Evolutionary conservation across 2,329 filamentous ascomycete genomes (phyloP), one percentile per base, ranked within the genome.

Genomic region (Trichophyton rubrum): DNA sequence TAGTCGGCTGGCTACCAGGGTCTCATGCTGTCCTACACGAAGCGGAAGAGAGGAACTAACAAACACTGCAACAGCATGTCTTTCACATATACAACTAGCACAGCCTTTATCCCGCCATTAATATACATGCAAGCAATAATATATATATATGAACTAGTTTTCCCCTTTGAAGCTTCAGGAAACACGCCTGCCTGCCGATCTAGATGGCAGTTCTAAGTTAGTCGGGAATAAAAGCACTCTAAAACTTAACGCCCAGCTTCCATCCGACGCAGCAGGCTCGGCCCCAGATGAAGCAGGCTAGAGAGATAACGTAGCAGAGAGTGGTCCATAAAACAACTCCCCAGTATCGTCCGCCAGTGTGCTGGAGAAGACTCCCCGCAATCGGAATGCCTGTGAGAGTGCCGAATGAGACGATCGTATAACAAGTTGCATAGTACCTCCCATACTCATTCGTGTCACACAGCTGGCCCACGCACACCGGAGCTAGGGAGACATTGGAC

Each of bases 391-490:
- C 67, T 13, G 58, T 62, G 11, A 70, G 58, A 0, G 65, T 67
- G 2, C 68, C 67, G 15, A 68, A 40, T 30, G 65, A 66, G 1
- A 66, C 62, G 8, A 71, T 45, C 1, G 65, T 65, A 59, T 65
- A 71, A 6, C 64, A 64, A 5, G 67, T 70, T 3, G 66, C 69
- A 43, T 66, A 65, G 6, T 65, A 56, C 51, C 65, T 67, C 1
- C 69, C 69, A 22, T 66, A 67, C 15, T 72, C 68, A 35, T 69
- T 65, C 3, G 65, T 68, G 20, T 62, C 59, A 11, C 67, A 73
- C 0, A 73, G 59, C 41, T 73, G 70, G 3, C 64, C 62, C 27
- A 73, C 64, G 59, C 70, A 70, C 11, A 71, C 68, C 0, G 71
- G 71, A 0, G 68, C 67, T 8, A 73, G 55, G 27, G 68, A 69